These are phyloP conservation scores for Saccharomycopsis amapae DNA, from an alignment of 805 yeast species.

Conservation along the genomic window DNA sequence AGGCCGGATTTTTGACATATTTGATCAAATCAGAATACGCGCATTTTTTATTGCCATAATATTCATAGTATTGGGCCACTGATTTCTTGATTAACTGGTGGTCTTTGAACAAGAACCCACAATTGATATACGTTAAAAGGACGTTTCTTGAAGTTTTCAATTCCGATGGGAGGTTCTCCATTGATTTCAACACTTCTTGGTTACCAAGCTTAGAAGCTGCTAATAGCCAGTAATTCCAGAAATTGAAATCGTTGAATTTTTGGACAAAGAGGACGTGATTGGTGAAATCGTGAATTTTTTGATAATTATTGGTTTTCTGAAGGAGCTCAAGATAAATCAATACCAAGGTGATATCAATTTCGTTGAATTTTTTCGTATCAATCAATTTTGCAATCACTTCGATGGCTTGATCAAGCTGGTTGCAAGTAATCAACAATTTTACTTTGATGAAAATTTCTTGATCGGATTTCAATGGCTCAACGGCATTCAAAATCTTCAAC, in stretches of 20 bases:
- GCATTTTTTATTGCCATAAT: constrained; percentile 14
- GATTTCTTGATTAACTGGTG: background rate
- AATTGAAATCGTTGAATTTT: constrained; percentile 65
- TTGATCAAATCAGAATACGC: constrained; percentile 11
- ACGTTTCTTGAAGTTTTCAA: constrained; percentile 48
- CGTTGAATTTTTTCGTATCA: constrained; percentile 27
- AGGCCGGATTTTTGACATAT: constrained; percentile 5
- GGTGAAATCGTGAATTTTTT: constrained; percentile 35
- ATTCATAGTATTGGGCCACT: constrained; percentile 2
- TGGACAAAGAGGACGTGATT: constrained; percentile 37
- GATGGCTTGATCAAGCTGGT: constrained; percentile 29
- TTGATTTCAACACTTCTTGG: constrained; percentile 25
- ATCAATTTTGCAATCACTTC: constrained; percentile 24
- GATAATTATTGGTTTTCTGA: constrained; percentile 36
- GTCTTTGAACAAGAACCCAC: constrained; percentile 26
- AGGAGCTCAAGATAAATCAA: constrained; percentile 46
- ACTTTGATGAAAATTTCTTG: constrained; percentile 64
- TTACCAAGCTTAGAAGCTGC: constrained; percentile 35
- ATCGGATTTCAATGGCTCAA: constrained; percentile 44
- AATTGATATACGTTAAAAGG: constrained; percentile 45
- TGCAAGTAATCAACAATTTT: constrained; percentile 36
- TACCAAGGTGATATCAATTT: constrained; percentile 57
- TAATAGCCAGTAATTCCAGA: constrained; percentile 54
- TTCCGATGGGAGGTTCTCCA: background rate
- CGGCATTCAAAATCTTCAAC: constrained; percentile 43